Conservation (phyloP, 2,329 filamentous ascomycete genomes). For the Nannizzia gypsea region DNA sequence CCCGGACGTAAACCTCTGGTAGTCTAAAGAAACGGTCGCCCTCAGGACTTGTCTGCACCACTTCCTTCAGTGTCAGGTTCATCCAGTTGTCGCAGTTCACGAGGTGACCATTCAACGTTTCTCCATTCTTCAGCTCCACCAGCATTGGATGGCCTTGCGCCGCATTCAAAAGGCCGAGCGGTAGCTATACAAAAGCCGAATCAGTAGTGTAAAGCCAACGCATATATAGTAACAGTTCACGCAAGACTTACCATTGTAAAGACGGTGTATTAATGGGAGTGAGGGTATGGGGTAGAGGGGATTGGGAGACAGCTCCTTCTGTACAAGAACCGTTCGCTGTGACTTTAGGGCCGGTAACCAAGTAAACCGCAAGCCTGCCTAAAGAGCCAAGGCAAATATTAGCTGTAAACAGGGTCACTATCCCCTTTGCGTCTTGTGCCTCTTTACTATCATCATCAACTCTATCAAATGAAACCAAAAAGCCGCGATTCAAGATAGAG, state of each 20-base stretch:
- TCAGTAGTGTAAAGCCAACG: background rate
- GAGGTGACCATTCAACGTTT: conserved; percentile 91
- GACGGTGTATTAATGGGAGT: too few relatives aligned
- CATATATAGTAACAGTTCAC: background rate
- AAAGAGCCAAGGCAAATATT: background rate
- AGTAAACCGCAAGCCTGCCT: background rate
- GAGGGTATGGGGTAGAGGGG: background rate
- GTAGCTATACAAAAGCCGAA: conserved; percentile 37
- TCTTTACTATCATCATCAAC: background rate
- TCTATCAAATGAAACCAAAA: background rate
- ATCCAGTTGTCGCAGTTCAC: conserved; percentile 99
- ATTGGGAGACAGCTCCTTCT: background rate
- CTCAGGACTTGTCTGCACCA: conserved; percentile 90
- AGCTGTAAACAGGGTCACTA: background rate
- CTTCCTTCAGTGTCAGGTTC: conserved; percentile 95
- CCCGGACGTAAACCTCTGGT: conserved; percentile 89
- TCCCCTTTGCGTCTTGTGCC: background rate
- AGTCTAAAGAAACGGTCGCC: conserved; percentile 88
- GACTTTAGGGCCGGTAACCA: background rate
- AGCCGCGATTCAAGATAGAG: background rate
- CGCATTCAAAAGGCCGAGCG: conserved; percentile 74
- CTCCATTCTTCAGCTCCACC: conserved; percentile 92
- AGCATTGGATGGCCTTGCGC: conserved; percentile 97
- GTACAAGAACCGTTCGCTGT: background rate
- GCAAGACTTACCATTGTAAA: background rate